Percentiles rank a stretch among this genome's conserved stretches.
Evolutionary conservation across 257 asterid species (phyloP).

Genomic region (Ehretia macrophylla): DNA sequence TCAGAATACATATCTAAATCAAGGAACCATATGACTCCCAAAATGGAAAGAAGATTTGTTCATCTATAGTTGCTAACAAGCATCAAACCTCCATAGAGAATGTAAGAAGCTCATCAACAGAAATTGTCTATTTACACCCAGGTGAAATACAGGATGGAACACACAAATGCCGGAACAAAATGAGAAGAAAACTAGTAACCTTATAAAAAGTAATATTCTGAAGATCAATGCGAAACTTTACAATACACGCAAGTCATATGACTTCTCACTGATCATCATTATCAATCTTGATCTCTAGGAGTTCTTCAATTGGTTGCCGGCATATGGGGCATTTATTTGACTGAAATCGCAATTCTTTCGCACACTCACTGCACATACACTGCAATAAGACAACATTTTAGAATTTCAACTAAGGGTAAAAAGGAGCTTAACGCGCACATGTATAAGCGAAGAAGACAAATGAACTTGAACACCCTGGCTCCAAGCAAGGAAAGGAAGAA

Average conservation of each 20-base stretch:
- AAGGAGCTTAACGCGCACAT: neutral
- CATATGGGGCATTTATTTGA: conserved; percentile 85
- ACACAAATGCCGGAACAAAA: no score
- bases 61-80: no score
- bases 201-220: no score
- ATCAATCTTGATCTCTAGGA: conserved; percentile 75
- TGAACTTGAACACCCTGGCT: no score
- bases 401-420: neutral
- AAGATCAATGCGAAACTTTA: neutral
- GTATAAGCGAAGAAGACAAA: neutral
- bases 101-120: no score
- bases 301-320: conserved; percentile 82
- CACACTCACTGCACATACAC: conserved; percentile 88
- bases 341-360: conserved; percentile 73
- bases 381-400: conserved; percentile 26
- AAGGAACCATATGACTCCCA: neutral
- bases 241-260: neutral
- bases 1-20: neutral
- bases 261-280: conserved; percentile 37
- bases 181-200: no score
- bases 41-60: neutral
- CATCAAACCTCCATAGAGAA: no score
- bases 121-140: neutral
- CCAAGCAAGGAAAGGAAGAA: no score
- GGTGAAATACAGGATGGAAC: neutral